Percentiles rank a stretch among this genome's conserved stretches.
Evolutionary conservation across 768 basidiomycete species (phyloP).

Genomic region (Boletus rubroflammeus): DNA sequence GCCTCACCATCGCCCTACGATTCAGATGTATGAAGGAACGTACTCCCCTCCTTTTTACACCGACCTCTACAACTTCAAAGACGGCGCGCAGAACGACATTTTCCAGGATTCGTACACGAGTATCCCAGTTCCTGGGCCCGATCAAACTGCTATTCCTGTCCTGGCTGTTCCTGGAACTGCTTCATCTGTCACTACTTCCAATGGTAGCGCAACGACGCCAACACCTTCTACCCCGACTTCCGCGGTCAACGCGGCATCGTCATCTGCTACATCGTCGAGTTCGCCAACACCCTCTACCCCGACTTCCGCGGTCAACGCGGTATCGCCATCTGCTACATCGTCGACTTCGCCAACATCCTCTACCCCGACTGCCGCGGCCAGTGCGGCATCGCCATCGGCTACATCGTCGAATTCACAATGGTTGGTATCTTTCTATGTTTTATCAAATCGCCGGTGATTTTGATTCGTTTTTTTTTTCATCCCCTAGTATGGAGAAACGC

Average conservation of each 20-base stretch:
- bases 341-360: neutral
- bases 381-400: neutral
- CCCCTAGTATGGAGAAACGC: constrained; percentile 4
- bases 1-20: neutral
- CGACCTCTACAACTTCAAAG: constrained; percentile 63
- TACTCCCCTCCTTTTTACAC: constrained; percentile 65
- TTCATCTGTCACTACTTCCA: neutral
- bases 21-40: constrained; percentile 61
- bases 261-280: constrained; percentile 1
- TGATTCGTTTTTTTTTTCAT: neutral
- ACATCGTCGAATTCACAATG: constrained; percentile 10
- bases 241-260: neutral
- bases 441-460: neutral
- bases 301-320: neutral
- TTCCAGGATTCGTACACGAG: constrained; percentile 54
- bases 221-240: neutral
- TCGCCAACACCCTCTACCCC: neutral
- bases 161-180: neutral
- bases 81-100: constrained; percentile 74
- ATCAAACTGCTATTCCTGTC: constrained; percentile 26
- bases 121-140: constrained; percentile 44
- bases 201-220: neutral
- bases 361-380: neutral
- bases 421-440: constrained; percentile 4
- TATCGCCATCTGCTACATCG: neutral